A percentile compares a stretch with the other conserved stretches of the same genome.
Conservation (phyloP, 2,329 filamentous ascomycete genomes). For the Cytospora schulzeri region DNA sequence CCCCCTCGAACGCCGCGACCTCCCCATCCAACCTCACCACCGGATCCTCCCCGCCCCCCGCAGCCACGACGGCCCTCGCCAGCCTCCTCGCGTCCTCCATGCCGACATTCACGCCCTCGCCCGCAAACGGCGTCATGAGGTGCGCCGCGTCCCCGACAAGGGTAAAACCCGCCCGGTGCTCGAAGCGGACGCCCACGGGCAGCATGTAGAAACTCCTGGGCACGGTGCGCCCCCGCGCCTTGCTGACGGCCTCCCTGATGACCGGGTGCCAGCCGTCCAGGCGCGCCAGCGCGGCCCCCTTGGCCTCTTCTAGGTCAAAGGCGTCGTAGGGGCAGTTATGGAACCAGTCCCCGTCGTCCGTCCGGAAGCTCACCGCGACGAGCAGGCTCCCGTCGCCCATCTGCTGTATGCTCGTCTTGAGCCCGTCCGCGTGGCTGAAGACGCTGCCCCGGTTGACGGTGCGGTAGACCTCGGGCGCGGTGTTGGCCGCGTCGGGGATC, state of each 20-base stretch:
- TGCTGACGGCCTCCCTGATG: slow-evolving; percentile 45
- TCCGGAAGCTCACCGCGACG: slow-evolving; percentile 42
- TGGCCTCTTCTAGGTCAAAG: slow-evolving; percentile 41
- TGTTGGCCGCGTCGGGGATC: slow-evolving; percentile 44
- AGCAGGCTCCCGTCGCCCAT: slow-evolving; percentile 52
- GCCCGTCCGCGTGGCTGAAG: slow-evolving; percentile 47
- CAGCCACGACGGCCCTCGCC: slow-evolving; percentile 44
- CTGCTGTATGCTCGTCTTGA: slow-evolving; percentile 46
- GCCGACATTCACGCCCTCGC: slow-evolving; percentile 61
- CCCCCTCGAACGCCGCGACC: slow-evolving; percentile 41
- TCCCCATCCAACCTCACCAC: slow-evolving; percentile 39
- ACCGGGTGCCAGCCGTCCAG: slow-evolving; percentile 46
- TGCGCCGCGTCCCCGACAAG: slow-evolving; percentile 63
- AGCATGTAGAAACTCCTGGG: slow-evolving; percentile 55
- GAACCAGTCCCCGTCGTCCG: slow-evolving; percentile 43
- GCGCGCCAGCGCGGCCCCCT: slow-evolving; percentile 40
- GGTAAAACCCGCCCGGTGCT: slow-evolving; percentile 50
- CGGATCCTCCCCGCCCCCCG: slow-evolving; percentile 23
- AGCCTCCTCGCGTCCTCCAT: slow-evolving; percentile 57
- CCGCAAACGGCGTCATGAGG: slow-evolving; percentile 59
- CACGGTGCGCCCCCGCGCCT: slow-evolving; percentile 42
- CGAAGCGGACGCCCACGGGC: slow-evolving; percentile 52
- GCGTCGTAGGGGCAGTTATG: slow-evolving; percentile 49
- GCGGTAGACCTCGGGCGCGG: slow-evolving; percentile 46
- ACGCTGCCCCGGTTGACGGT: slow-evolving; percentile 51